Conservation (phyloP, 345 rosid genomes). For the Dipteronia sinensis region DNA sequence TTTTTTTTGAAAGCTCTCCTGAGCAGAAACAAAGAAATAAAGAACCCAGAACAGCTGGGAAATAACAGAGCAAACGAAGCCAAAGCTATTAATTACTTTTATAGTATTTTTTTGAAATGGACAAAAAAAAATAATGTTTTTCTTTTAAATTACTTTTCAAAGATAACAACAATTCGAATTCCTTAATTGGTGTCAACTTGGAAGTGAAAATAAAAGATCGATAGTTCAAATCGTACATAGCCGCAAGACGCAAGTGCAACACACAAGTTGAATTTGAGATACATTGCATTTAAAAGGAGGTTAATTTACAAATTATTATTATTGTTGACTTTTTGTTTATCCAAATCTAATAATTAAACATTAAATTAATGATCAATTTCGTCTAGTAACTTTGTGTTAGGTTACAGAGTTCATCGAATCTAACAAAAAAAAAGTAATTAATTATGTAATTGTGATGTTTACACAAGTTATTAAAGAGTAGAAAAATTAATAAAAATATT, state of each 20-base stretch:
- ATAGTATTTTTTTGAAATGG: background rate
- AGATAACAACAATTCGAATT: too few relatives aligned
- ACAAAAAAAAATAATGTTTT: too few relatives aligned
- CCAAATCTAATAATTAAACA: background rate
- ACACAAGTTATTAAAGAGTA: background rate
- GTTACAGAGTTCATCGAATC: slow-evolving; percentile 12
- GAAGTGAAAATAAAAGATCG: background rate
- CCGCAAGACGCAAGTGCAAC: background rate
- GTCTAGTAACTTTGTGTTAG: slow-evolving; percentile 17
- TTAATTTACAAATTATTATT: background rate
- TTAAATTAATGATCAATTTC: slow-evolving; percentile 2
- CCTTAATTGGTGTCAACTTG: background rate
- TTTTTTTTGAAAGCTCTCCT: too few relatives aligned
- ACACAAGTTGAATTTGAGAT: background rate
- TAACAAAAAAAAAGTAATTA: background rate
- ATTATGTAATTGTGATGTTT: background rate
- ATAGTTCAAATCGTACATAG: too few relatives aligned
- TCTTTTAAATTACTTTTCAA: background rate
- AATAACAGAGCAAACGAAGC: too few relatives aligned
- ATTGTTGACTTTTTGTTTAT: slow-evolving; percentile 14
- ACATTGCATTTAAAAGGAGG: slow-evolving; percentile 7
- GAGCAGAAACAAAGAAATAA: too few relatives aligned
- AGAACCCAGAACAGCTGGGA: too few relatives aligned
- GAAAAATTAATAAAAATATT: too few relatives aligned
- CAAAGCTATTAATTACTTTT: too few relatives aligned